Evolutionary conservation across 2,329 filamentous ascomycete genomes (phyloP), one percentile per base, ranked within the genome.

Genomic region (Albifimbria verrucaria): DNA sequence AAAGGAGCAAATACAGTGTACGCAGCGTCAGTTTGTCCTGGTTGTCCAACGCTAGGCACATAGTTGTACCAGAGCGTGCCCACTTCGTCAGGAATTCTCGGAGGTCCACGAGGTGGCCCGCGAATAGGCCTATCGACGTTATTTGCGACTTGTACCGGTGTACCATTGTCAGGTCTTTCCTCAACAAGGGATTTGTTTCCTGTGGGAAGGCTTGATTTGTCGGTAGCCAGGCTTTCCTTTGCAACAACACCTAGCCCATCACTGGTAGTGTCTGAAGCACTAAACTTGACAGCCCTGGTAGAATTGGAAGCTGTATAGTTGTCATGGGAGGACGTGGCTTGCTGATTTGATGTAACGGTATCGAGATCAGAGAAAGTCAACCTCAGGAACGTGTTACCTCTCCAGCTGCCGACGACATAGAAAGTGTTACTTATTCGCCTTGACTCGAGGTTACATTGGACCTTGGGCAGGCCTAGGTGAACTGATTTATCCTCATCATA

Each of bases 401-500:
- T 39, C 59, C 59, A 62, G 12, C 52, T 54, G 1, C 53, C 57
- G 2, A 43, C 41, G 1, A 60, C 52, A 2, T 26, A 52, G 1
- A 53, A 42, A 1, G 39, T 20, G 1, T 39, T 9, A 2, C 32
- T 52, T 17, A 47, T 25, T 1, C 51, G 45, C 23, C 53, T 20
- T 1, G 81, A 57, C 23, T 81, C 72, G 10, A 85, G 72, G 0
- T 75, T 68, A n/a, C 76, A 75, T 56, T 73, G 83, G 0, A 85
- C 56, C 65, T 85, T 86, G 1, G 81, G 81, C 75, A 85, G 82
- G 0, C 83, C 83, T 1, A 86, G 70, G n/a, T n/a, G n/a, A 57
- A 86, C 83, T 46, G 86, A 83, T 1, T 82, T 69, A 0, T 81
- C 82, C 4, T 77, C 79, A 1, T 86, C 63, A 43, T 87, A 85